Percentiles rank a stretch among this genome's conserved stretches.
Conservation (phyloP, 305 asterid species). For the Solanum hybrid region DNA sequence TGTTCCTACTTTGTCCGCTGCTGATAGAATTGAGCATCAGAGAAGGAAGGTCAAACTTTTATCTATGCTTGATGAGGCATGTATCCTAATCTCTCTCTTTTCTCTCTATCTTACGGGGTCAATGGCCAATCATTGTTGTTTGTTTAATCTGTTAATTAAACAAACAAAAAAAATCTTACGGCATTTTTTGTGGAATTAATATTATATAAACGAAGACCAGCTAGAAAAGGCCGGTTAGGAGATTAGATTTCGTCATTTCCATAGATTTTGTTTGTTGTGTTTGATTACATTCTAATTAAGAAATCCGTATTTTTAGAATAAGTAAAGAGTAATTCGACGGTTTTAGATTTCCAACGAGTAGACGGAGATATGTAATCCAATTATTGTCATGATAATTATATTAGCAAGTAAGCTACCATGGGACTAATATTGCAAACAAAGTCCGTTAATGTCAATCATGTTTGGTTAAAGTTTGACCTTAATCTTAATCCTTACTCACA, state of each 20-base stretch:
- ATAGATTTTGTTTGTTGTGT: background rate
- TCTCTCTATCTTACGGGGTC: conserved; percentile 6
- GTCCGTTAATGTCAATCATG: background rate
- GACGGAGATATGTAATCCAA: background rate
- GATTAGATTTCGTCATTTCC: conserved; percentile 4
- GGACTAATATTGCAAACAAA: background rate
- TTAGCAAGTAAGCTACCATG: background rate
- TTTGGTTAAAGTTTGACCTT: conserved; percentile 21
- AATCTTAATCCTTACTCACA: background rate
- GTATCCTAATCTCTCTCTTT: conserved; percentile 20
- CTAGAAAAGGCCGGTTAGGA: conserved; percentile 31
- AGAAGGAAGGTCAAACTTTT: conserved; percentile 85
- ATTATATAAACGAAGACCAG: conserved; percentile 1
- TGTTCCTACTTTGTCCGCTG: conserved; percentile 52
- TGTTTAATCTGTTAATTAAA: conserved; percentile 21
- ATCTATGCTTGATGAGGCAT: conserved; percentile 84
- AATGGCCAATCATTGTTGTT: conserved; percentile 26
- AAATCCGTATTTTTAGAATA: background rate
- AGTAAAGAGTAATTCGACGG: background rate
- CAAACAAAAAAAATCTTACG: background rate
- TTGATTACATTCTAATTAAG: conserved; percentile 3
- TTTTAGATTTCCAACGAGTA: background rate
- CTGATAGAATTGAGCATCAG: conserved; percentile 87
- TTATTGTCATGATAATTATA: background rate
- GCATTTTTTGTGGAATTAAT: conserved; percentile 17